Base-by-base conservation (phyloP, 306 rosid genomes). In the Luffa aegyptiaca region DNA sequence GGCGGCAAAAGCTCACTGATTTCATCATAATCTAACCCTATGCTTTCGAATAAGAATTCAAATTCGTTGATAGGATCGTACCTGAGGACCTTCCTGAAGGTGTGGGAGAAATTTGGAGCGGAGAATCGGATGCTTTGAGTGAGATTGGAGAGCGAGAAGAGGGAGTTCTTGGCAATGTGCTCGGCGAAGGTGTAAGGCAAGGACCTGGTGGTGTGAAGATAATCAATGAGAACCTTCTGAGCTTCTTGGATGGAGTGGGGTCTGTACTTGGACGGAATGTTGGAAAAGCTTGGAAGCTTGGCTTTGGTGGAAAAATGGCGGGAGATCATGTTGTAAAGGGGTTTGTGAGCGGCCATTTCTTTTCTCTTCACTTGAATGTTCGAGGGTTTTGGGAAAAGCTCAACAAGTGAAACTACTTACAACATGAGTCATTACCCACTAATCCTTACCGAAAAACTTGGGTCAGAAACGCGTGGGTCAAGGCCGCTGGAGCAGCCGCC, bases 21-120 rank as follows among this genome's bases (percentile, higher is more conserved):
- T 3, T 86, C 83, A 5, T 69, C 41, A 61, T 84, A 84, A 10
- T 70, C 81, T 8, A 93, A 82, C 48, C 98, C 97, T 17, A 93
- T 93, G 82, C 96, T 91, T 62, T 93, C 98, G 64, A 91, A 90
- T 83, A 93, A 93, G 78, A 93, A 89, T 80, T 93, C 93, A 61
- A 90, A 92, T 78, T 93, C 96, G n/a, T 93, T 92, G 45, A 92
- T 85, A 62, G 97, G 97, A 75, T 93, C 82, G 84, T 93, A 92
- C 89, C 96, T 88, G 75, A 93, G 86, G 78, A 89, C 75, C 85
- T 55, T 92, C 79, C 64, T 64, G 80, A 92, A 66, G 82, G 42
- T 79, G 49, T 44, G 80, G 8, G 88, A 48, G 85, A 92, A 92
- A 26, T 16, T 63, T 1, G 83, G 16, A 7, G 80, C 68, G 18